Conservation (phyloP, 2,329 filamentous ascomycete species). For the Verticillium alfalfae region DNA sequence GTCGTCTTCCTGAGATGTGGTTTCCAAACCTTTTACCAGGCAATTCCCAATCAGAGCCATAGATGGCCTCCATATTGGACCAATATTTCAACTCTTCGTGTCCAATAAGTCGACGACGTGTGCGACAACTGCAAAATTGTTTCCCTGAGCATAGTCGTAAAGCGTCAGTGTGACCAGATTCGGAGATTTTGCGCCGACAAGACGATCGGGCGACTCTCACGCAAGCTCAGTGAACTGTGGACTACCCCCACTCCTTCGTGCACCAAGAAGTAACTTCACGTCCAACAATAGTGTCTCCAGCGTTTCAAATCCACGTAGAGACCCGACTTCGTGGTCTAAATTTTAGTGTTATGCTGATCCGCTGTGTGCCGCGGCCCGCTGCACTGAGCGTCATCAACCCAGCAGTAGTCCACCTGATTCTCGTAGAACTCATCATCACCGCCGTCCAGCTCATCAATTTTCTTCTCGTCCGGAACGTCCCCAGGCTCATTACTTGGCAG, state of each 20-base stretch:
- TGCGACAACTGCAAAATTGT: background rate
- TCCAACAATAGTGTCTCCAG: constrained; percentile 4
- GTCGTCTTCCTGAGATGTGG: too few species aligned
- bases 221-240: background rate
- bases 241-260: background rate
- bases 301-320: constrained; percentile 4
- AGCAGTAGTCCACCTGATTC: background rate
- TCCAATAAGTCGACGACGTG: constrained; percentile 6
- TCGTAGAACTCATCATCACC: background rate
- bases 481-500: background rate
- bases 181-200: constrained; percentile 8
- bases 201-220: background rate
- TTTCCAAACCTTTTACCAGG: background rate
- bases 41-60: background rate
- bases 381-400: background rate
- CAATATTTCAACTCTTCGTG: background rate
- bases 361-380: background rate
- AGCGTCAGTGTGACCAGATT: constrained; percentile 9
- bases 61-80: background rate
- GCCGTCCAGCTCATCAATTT: constrained; percentile 19
- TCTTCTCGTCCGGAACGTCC: constrained; percentile 21
- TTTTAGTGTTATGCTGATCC: background rate
- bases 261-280: background rate
- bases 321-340: constrained; percentile 5
- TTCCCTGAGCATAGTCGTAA: constrained; percentile 8